phyloP scores from a whole-genome alignment of 768 basidiomycete genomes.

The Kwoniella sp. region DNA sequence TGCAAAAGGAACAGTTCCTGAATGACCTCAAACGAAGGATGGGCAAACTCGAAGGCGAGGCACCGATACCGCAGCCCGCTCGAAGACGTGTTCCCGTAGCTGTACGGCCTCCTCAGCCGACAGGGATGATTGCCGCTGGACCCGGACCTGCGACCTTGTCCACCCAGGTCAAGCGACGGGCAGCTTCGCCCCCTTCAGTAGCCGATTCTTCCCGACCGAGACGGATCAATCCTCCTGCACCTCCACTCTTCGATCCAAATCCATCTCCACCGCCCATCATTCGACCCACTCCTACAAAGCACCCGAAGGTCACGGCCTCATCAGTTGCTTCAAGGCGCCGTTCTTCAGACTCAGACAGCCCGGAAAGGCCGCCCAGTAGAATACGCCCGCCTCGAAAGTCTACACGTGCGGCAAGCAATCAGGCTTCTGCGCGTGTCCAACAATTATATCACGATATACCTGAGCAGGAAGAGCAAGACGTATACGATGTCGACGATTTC shows the following conservation, averaged over 20 bases:
- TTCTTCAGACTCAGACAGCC: background rate
- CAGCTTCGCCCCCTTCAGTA: background rate
- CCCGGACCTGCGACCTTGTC: background rate
- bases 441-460: slow-evolving; percentile 15
- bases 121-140: background rate
- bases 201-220: slow-evolving; percentile 6
- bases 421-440: slow-evolving; percentile 8
- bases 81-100: slow-evolving; percentile 9
- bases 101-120: slow-evolving; percentile 4
- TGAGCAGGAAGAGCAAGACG: background rate
- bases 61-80: background rate
- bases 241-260: slow-evolving; percentile 7
- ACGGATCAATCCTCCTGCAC: background rate
- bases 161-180: background rate
- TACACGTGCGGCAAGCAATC: slow-evolving; percentile 6
- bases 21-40: slow-evolving; percentile 66
- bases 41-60: slow-evolving; percentile 60
- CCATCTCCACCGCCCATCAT: slow-evolving; percentile 9
- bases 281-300: slow-evolving; percentile 3
- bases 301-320: background rate
- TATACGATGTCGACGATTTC: slow-evolving; percentile 8
- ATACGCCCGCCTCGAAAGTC: slow-evolving; percentile 5
- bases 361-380: background rate
- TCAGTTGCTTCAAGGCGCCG: background rate
- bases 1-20: slow-evolving; percentile 66